Conservation (phyloP, 139 green algal species). For the Chlamydomonas sp. region DNA sequence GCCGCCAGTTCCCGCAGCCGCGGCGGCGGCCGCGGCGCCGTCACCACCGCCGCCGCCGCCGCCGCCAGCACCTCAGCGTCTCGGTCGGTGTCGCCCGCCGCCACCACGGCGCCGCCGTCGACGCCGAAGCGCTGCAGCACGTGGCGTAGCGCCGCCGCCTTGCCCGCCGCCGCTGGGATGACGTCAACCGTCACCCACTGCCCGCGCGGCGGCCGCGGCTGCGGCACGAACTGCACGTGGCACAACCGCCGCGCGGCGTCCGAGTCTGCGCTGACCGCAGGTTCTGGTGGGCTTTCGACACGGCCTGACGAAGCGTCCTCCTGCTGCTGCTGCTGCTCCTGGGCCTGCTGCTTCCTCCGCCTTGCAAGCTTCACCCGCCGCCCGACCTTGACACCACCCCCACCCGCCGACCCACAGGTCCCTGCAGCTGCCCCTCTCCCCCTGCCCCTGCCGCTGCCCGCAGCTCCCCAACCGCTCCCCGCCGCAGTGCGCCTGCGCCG, state of each 20-base stretch:
- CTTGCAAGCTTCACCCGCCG: no score
- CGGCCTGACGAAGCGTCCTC: no score
- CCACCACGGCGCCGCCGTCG: conserved; percentile 3
- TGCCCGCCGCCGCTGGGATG: conserved; percentile 14
- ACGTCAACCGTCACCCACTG: conserved; percentile 20
- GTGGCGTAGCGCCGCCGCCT: conserved; percentile 6
- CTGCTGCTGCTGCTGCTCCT: not conserved
- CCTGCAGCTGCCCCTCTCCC: no score
- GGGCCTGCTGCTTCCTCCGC: no score
- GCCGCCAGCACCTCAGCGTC: conserved; percentile 11
- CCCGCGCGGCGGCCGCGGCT: not conserved
- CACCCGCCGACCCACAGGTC: no score
- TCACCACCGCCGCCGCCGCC: not conserved
- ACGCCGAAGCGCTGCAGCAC: conserved; percentile 14
- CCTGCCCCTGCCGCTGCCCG: not conserved
- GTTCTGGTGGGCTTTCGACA: not conserved
- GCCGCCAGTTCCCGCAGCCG: not conserved
- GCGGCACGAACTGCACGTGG: not conserved
- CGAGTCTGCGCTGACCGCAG: not conserved
- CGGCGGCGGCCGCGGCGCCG: conserved; percentile 4
- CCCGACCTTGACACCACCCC: no score
- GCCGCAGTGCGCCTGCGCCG: not conserved
- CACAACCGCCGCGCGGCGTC: no score
- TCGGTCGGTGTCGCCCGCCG: conserved; percentile 13
- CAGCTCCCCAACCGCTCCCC: not conserved